phyloP scores from a whole-genome alignment of 345 rosid species.

The Rhizophora mangle region DNA sequence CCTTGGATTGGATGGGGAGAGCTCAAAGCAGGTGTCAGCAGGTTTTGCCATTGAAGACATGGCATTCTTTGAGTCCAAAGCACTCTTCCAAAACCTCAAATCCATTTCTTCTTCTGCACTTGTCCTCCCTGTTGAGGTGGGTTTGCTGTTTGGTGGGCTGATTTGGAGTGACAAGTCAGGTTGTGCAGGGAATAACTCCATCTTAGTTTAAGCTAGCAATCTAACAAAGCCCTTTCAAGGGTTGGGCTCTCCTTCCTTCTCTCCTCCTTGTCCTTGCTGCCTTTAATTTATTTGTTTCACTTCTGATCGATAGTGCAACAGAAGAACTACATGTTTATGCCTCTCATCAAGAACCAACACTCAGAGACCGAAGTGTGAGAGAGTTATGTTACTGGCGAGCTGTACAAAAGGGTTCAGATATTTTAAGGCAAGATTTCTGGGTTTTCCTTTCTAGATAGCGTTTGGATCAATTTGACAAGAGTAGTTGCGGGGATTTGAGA shows the following conservation, averaged over 20 bases:
- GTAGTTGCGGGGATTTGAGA: slow-evolving; percentile 58
- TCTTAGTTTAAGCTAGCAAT: slow-evolving; percentile 8
- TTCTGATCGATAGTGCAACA: background rate
- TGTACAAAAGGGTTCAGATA: slow-evolving; percentile 16
- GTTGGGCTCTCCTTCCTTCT: background rate
- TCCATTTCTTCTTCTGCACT: slow-evolving; percentile 42
- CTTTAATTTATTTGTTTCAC: background rate
- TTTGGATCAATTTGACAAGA: slow-evolving; percentile 28
- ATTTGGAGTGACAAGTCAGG: slow-evolving; percentile 72
- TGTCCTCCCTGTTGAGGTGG: slow-evolving; percentile 60
- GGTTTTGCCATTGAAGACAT: slow-evolving; percentile 51
- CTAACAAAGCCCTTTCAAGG: slow-evolving; percentile 1
- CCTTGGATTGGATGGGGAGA: slow-evolving; percentile 60
- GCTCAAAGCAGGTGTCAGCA: slow-evolving; percentile 41
- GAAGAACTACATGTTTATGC: background rate
- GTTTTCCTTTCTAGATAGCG: slow-evolving; percentile 1
- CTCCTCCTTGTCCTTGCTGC: background rate
- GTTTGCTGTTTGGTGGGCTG: slow-evolving; percentile 69
- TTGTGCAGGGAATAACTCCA: slow-evolving; percentile 85
- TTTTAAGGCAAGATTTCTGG: slow-evolving; percentile 19
- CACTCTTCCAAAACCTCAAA: slow-evolving; percentile 59
- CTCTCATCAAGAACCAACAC: background rate
- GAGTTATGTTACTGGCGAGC: slow-evolving; percentile 17
- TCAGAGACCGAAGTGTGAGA: background rate
- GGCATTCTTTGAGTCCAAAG: slow-evolving; percentile 49